Percentiles rank a stretch among this genome's conserved stretches.
Evolutionary conservation across 83 land plant genomes (phyloP).

Genomic region (Diphasiastrum complanatum): DNA sequence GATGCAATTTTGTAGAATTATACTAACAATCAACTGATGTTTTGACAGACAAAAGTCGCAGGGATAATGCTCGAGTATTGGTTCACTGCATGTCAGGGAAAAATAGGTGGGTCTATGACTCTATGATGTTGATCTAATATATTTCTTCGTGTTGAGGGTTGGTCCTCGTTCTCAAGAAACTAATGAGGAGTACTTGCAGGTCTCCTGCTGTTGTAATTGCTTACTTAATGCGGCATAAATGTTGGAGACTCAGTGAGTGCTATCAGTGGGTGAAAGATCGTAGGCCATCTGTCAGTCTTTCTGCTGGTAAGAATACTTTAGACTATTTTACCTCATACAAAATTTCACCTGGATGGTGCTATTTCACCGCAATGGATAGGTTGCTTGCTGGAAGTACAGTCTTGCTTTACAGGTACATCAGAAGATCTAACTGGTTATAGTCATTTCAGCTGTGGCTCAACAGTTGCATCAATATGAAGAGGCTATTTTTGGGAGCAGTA

Average conservation of each 20-base stretch:
- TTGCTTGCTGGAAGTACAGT: constrained; percentile 3
- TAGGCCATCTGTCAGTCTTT: constrained; percentile 57
- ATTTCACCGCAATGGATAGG: not conserved
- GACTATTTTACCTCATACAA: not conserved
- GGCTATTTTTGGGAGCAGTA: constrained; percentile 50
- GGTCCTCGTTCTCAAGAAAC: not conserved
- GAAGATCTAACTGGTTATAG: not conserved
- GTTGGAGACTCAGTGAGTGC: constrained; percentile 72
- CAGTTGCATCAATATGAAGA: constrained; percentile 73
- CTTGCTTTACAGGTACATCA: not conserved
- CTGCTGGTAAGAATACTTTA: constrained; percentile 37
- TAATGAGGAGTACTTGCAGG: constrained; percentile 27
- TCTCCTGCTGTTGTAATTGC: constrained; percentile 94
- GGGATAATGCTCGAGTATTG: constrained; percentile 74
- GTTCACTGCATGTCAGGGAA: constrained; percentile 97
- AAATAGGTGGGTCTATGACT: constrained; percentile 69
- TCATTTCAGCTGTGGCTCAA: constrained; percentile 49
- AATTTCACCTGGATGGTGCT: not conserved
- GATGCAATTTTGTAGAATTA: too few species aligned
- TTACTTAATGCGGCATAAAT: constrained; percentile 75
- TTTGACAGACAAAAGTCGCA: constrained; percentile 67
- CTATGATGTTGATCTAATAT: not conserved
- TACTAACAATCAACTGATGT: constrained; percentile 4
- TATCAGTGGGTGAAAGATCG: constrained; percentile 95
- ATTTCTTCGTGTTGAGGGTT: too few species aligned